Conservation (phyloP, 768 basidiomycete species). For the Asterophora parasitica region DNA sequence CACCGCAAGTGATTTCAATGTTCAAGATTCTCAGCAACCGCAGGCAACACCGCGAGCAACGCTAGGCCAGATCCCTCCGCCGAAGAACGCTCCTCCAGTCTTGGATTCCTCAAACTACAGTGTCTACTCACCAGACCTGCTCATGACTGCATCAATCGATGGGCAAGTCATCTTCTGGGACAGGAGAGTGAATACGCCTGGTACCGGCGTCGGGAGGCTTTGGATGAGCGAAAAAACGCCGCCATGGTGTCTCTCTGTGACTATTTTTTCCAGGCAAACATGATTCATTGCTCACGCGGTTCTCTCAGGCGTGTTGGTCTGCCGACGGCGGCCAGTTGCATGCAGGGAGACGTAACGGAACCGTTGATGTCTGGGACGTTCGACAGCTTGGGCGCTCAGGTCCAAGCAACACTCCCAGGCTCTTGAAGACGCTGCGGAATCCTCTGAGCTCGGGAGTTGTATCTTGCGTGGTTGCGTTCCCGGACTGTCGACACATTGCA, state of each 20-base stretch:
- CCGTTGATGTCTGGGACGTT: constrained; percentile 92
- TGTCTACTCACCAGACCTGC: constrained; percentile 71
- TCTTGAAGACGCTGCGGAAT: constrained; percentile 80
- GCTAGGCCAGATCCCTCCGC: constrained; percentile 41
- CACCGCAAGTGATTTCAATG: constrained; percentile 10
- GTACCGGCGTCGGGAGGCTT: constrained; percentile 74
- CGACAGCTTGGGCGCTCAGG: constrained; percentile 69
- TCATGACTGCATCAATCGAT: constrained; percentile 88
- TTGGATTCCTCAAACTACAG: constrained; percentile 57
- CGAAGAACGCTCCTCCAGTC: constrained; percentile 74
- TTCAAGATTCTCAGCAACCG: constrained; percentile 14
- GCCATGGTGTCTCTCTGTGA: constrained; percentile 93
- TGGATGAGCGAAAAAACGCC: constrained; percentile 91
- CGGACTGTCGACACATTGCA: constrained; percentile 87
- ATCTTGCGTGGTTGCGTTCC: constrained; percentile 86
- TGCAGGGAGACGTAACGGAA: constrained; percentile 86
- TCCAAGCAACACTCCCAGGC: constrained; percentile 59
- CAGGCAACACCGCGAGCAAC: constrained; percentile 23
- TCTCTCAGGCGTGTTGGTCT: constrained; percentile 86
- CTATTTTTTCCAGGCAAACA: constrained; percentile 23
- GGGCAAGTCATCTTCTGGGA: constrained; percentile 94
- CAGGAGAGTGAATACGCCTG: constrained; percentile 58
- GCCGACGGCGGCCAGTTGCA: constrained; percentile 83
- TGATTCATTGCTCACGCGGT: constrained; percentile 1
- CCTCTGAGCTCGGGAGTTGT: constrained; percentile 88